Conservation (phyloP, 179 eudicot species). For the Silene coronaria region DNA sequence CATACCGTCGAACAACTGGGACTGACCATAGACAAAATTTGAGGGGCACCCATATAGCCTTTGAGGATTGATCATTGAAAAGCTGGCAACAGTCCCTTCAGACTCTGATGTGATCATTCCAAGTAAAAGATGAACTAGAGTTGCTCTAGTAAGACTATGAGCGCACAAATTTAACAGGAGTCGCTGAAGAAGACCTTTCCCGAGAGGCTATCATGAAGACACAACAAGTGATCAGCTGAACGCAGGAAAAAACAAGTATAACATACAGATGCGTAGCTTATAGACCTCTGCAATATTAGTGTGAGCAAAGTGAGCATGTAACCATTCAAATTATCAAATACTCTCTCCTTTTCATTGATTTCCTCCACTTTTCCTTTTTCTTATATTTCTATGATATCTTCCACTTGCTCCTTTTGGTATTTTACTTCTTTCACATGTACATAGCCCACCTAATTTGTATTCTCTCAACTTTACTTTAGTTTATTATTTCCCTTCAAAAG, state of each 20-base stretch:
- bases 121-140: slow-evolving; percentile 62
- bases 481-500: too few species aligned
- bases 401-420: too few species aligned
- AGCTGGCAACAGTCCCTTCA: slow-evolving; percentile 39
- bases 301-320: background rate
- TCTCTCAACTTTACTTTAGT: too few species aligned
- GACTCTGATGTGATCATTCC: slow-evolving; percentile 68
- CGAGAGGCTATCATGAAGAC: slow-evolving; percentile 64
- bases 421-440: too few species aligned
- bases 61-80: slow-evolving; percentile 52
- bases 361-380: too few species aligned
- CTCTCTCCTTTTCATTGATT: too few species aligned
- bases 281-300: background rate
- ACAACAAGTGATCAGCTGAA: slow-evolving; percentile 6
- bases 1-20: slow-evolving; percentile 81
- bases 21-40: slow-evolving; percentile 83
- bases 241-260: background rate
- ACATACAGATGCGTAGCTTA: background rate
- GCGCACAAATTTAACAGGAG: slow-evolving; percentile 84
- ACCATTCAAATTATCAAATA: slow-evolving; percentile 1
- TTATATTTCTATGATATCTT: too few species aligned
- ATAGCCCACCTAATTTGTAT: too few species aligned
- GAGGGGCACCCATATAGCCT: slow-evolving; percentile 94
- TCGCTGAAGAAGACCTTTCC: slow-evolving; percentile 93
- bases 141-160: slow-evolving; percentile 71